Conservation (phyloP, 106 monocot genomes). For the Narthecium ossifragum region DNA sequence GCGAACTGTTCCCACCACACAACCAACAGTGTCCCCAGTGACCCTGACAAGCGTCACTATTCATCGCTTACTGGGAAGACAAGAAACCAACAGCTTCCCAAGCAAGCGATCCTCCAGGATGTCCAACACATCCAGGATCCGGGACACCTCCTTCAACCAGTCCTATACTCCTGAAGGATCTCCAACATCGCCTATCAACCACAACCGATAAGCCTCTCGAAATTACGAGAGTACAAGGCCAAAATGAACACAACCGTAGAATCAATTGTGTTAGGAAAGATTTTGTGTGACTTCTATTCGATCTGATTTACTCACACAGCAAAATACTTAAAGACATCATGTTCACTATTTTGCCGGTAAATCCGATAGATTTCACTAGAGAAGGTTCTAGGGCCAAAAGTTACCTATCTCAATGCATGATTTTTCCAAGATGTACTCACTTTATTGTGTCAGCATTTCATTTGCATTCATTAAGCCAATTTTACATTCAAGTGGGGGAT, state of each 20-base stretch:
- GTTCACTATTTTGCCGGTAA: background rate
- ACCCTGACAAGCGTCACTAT: too few species aligned
- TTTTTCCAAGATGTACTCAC: background rate
- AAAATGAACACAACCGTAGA: slow-evolving; percentile 1
- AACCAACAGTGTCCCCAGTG: too few species aligned
- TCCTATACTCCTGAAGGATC: too few species aligned
- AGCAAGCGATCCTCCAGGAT: too few species aligned
- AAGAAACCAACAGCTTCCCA: too few species aligned
- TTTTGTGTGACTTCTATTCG: background rate
- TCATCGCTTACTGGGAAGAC: too few species aligned
- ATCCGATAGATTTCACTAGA: background rate
- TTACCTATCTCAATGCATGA: background rate
- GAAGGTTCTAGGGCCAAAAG: slow-evolving; percentile 1
- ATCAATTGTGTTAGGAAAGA: background rate
- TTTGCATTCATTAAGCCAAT: background rate
- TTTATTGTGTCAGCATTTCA: background rate
- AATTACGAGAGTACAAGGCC: too few species aligned
- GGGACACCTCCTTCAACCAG: too few species aligned
- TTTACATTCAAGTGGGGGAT: background rate
- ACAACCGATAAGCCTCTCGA: too few species aligned
- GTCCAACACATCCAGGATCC: too few species aligned
- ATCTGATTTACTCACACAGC: background rate
- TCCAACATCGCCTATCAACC: too few species aligned
- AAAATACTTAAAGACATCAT: background rate
- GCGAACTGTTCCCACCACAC: too few species aligned